Evolutionary conservation across 2,329 filamentous ascomycete species (phyloP).

Genomic region (Fusarium marasasianum): DNA sequence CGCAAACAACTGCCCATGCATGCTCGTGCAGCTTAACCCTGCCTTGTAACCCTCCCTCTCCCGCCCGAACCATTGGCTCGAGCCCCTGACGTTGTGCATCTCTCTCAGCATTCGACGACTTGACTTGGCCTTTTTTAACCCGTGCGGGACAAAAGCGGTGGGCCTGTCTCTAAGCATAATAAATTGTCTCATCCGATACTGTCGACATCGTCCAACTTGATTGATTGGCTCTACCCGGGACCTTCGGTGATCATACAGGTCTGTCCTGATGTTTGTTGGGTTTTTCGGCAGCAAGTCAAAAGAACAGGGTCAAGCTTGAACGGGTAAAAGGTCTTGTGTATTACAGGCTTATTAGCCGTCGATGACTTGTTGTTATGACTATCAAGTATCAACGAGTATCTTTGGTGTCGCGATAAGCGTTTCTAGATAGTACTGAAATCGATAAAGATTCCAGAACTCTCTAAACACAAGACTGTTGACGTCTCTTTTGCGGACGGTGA

Average conservation of each 20-base stretch:
- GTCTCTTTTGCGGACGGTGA: neutral
- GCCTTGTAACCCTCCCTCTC: constrained; percentile 1
- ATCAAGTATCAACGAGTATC: neutral
- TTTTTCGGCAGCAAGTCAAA: constrained; percentile 6
- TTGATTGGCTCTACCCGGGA: constrained; percentile 30
- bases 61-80: constrained; percentile 39
- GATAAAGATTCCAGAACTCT: neutral
- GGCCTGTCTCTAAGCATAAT: constrained; percentile 10
- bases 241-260: constrained; percentile 9
- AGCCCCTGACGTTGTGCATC: constrained; percentile 33
- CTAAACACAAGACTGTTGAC: neutral
- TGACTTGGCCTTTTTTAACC: constrained; percentile 13
- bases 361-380: neutral
- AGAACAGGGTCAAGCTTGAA: constrained; percentile 13
- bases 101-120: constrained; percentile 24
- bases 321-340: constrained; percentile 26
- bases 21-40: constrained; percentile 15
- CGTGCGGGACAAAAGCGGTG: constrained; percentile 17
- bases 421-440: neutral
- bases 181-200: constrained; percentile 13
- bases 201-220: constrained; percentile 6
- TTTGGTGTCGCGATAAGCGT: neutral
- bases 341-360: constrained; percentile 5
- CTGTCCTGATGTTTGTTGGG: constrained; percentile 18
- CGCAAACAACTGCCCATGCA: constrained; percentile 1